Evolutionary conservation across 371 early-diverging fungal genomes (phyloP), one percentile per base, ranked within the genome.

Genomic region (Mortierella sp.): DNA sequence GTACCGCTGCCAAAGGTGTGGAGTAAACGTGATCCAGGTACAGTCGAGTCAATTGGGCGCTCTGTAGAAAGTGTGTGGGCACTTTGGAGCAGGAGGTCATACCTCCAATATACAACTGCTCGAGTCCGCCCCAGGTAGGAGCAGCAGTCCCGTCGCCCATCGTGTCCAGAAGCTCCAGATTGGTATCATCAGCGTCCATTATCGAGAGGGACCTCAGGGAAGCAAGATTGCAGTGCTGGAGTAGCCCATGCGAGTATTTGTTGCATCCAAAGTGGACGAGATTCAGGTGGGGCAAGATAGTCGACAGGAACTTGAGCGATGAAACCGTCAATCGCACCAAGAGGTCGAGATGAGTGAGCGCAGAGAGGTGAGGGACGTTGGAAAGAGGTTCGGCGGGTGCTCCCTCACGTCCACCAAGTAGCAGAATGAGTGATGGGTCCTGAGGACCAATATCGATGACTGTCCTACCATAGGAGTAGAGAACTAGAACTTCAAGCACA

Each of bases 121-220:
- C 5, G 18, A 49, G 49, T 18, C 48, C 14, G 21, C 0, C 49
- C 5, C 18, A 49, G 14, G 49, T 2, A 14, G 5, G 14, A 1
- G 0, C 49, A 3, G 5, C 14, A 18, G 18, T 48, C 49, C 18
- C 49, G 27, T 55, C 55, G 10, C 5, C 24, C 6, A n/a, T 24
- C 16, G 24, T 21, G 0, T 54, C 54, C 54, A 54, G 54, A 24
- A 24, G 54, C 16, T 21, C 5, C 24, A 54, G 4, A 54, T 54
- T 18, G 0, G 21, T 1, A 4, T 4, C 1, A 7, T 54, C 0
- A 16, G 0, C 6, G 6, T 21, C 6, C 3, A 6, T 1, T 24
- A 54, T 54, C 4, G 54, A 54, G 7, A 54, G 54, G 16, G 54
- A 54, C 24, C 3, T 24, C 1, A 54, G 24, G 54, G 21, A 21